These are phyloP conservation scores for Laburnicola sp. DNA, from an alignment of 2,329 filamentous ascomycete species.

Conservation along the genomic window DNA sequence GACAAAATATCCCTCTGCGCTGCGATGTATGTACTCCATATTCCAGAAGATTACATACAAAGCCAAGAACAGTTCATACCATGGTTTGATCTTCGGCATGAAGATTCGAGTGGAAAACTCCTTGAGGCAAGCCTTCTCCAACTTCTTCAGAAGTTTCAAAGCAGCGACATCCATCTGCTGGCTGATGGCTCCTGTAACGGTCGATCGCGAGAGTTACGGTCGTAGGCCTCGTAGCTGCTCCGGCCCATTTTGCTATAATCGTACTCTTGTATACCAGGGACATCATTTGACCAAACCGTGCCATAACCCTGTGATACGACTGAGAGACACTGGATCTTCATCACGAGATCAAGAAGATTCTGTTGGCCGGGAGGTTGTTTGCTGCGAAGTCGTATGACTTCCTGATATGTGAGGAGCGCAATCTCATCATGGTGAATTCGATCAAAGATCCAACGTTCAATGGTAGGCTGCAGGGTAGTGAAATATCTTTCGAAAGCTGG, in stretches of 20 bases:
- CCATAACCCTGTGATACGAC: conserved; percentile 45
- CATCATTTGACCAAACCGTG: conserved; percentile 35
- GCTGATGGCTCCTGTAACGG: conserved; percentile 40
- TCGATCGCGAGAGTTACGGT: conserved; percentile 37
- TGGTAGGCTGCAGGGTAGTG: conserved; percentile 27
- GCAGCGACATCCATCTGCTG: conserved; percentile 45
- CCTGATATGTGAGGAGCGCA: conserved; percentile 34
- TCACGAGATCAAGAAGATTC: conserved; percentile 33
- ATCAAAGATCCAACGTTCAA: conserved; percentile 39
- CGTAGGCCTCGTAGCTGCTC: conserved; percentile 42
- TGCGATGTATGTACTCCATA: conserved; percentile 41
- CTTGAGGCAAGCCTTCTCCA: conserved; percentile 37
- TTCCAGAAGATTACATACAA: conserved; percentile 44
- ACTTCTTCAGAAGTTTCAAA: conserved; percentile 35
- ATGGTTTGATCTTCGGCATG: conserved; percentile 40
- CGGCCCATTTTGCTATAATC: conserved; percentile 36
- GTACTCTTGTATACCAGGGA: conserved; percentile 38
- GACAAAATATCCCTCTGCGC: conserved; percentile 41
- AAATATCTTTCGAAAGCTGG: conserved; percentile 35
- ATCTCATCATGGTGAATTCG: conserved; percentile 35
- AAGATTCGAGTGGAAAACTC: conserved; percentile 35
- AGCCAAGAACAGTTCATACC: conserved; percentile 43
- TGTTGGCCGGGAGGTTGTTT: conserved; percentile 17
- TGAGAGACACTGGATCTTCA: conserved; percentile 41
- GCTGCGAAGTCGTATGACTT: conserved; percentile 36